phyloP scores from a whole-genome alignment of 345 rosid species.

The Acer campestre region DNA sequence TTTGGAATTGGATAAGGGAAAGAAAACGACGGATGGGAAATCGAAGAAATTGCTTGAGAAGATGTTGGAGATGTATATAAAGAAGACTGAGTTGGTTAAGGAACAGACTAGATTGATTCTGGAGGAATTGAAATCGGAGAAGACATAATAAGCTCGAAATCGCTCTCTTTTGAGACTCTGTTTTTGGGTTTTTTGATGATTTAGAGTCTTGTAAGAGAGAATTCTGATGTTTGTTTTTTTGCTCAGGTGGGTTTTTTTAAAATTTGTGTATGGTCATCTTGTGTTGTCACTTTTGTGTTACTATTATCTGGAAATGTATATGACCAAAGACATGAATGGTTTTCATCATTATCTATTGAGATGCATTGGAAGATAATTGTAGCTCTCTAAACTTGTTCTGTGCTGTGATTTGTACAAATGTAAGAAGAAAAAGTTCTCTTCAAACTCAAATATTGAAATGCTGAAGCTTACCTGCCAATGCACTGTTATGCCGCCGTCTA shows the following conservation, averaged over 20 bases:
- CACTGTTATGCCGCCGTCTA: not conserved
- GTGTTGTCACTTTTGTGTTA: not conserved
- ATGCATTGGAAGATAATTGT: too few species aligned
- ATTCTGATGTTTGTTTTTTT: not conserved
- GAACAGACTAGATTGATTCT: constrained; percentile 22
- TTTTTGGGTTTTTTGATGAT: not conserved
- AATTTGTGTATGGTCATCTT: not conserved
- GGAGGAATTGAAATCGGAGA: constrained; percentile 4
- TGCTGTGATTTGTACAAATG: not conserved
- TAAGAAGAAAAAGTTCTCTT: not conserved
- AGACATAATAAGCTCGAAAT: too few species aligned
- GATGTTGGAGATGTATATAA: constrained; percentile 28
- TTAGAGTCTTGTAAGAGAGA: not conserved
- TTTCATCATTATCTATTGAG: not conserved
- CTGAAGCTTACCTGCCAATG: not conserved
- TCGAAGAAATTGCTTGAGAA: constrained; percentile 20
- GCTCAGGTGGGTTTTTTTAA: not conserved
- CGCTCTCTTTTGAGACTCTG: not conserved
- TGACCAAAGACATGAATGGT: not conserved
- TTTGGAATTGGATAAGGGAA: constrained; percentile 9
- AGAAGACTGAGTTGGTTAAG: constrained; percentile 26
- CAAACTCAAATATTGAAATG: not conserved
- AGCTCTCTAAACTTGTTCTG: not conserved
- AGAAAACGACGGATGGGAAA: constrained; percentile 17
- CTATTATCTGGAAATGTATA: not conserved